Percentiles rank a stretch among this genome's conserved stretches.
phyloP scores from a whole-genome alignment of 106 monocot genomes.

The Dendrobium catenatum region DNA sequence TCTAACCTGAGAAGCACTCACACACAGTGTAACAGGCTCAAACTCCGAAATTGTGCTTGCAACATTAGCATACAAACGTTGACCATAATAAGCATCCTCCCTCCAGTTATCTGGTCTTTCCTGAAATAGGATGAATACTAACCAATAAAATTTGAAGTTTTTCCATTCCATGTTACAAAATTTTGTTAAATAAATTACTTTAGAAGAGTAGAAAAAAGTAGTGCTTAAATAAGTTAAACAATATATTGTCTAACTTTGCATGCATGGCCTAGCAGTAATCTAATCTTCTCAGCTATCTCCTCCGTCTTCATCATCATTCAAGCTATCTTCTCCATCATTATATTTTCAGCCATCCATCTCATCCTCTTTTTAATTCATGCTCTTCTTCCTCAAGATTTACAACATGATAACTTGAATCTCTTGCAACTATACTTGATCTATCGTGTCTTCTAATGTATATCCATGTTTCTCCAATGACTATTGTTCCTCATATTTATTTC shows the following conservation, averaged over 20 bases:
- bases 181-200: background rate
- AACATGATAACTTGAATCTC: background rate
- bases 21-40: constrained; percentile 74
- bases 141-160: background rate
- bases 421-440: background rate
- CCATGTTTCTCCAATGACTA: too few species aligned
- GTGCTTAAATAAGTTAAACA: background rate
- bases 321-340: background rate
- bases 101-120: constrained; percentile 92
- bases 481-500: too few species aligned
- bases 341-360: background rate
- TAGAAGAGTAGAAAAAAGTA: background rate
- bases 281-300: background rate
- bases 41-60: constrained; percentile 76
- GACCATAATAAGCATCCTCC: constrained; percentile 49
- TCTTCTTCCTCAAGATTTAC: background rate
- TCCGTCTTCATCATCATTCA: background rate
- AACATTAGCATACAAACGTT: constrained; percentile 41
- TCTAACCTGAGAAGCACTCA: constrained; percentile 50
- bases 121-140: constrained; percentile 20
- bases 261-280: background rate
- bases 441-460: too few species aligned
- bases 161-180: background rate
- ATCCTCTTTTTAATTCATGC: background rate
- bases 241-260: background rate